Conservation (phyloP, 169 alveolate species). For the Theileria luwenshuni region DNA sequence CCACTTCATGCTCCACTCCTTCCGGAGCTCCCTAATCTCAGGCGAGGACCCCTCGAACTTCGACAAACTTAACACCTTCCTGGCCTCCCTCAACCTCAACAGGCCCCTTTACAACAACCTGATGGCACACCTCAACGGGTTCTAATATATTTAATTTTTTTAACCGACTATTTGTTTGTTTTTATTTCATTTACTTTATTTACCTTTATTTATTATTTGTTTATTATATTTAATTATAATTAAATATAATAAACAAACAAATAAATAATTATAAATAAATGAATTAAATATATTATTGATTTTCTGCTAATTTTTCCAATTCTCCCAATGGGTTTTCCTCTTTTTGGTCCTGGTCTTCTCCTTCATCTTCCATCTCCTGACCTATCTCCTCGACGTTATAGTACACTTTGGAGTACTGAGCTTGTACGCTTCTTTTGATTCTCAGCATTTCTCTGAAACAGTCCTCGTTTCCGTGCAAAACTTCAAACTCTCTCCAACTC, state of each 20-base stretch:
- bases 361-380: constrained; percentile 18
- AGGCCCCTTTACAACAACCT: constrained; percentile 3
- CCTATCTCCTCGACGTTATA: constrained; percentile 56
- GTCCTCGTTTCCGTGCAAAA: constrained; percentile 90
- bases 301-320: constrained; percentile 12
- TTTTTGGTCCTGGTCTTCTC: not conserved
- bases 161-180: no score
- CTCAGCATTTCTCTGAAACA: constrained; percentile 90
- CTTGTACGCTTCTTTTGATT: constrained; percentile 66
- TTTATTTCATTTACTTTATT: not conserved
- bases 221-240: not conserved
- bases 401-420: constrained; percentile 49
- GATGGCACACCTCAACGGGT: not conserved
- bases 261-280: not conserved
- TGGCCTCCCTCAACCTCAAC: not conserved
- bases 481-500: constrained; percentile 91
- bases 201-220: not conserved
- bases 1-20: constrained; percentile 33
- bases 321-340: constrained; percentile 19
- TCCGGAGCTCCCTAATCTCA: constrained; percentile 31
- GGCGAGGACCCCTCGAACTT: constrained; percentile 3
- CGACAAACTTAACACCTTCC: not conserved
- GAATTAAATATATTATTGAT: no score
- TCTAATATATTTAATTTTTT: no score
- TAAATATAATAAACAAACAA: not conserved